A percentile compares a stretch with the other conserved stretches of the same genome.
phyloP scores from a whole-genome alignment of 129 eudicot species.

The Escallonia herrerae region DNA sequence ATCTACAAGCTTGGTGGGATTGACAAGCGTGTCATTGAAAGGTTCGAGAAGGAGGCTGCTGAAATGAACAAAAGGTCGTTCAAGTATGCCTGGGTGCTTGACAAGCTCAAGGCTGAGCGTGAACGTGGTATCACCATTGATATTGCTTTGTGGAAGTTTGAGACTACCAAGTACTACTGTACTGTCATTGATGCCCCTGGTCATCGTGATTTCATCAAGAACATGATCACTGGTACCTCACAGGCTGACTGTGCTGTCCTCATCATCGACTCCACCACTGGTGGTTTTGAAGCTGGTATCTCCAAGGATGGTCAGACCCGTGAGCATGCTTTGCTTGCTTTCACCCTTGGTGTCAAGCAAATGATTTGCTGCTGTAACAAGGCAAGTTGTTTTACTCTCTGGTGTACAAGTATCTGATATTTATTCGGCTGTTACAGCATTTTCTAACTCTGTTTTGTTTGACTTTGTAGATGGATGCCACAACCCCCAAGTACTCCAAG shows the following conservation, averaged over 20 bases:
- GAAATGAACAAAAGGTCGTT: constrained; percentile 59
- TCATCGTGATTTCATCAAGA: constrained; percentile 38
- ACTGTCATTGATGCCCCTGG: constrained; percentile 62
- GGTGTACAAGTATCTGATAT: neutral
- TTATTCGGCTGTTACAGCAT: neutral
- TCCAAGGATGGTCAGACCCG: constrained; percentile 52
- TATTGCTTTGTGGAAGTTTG: constrained; percentile 55
- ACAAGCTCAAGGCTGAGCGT: constrained; percentile 56
- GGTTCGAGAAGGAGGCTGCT: constrained; percentile 54
- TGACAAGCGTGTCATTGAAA: constrained; percentile 56
- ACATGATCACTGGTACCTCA: constrained; percentile 34
- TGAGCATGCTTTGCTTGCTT: constrained; percentile 43
- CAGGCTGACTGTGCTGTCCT: constrained; percentile 32
- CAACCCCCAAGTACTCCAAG: constrained; percentile 47
- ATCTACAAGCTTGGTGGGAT: constrained; percentile 57
- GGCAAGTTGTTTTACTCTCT: neutral
- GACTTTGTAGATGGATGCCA: constrained; percentile 37
- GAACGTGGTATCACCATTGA: constrained; percentile 60
- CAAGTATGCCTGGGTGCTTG: constrained; percentile 57
- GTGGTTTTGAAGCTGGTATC: constrained; percentile 49
- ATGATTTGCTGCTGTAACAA: constrained; percentile 44
- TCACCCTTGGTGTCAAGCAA: constrained; percentile 40
- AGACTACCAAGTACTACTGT: constrained; percentile 51
- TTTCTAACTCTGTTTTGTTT: neutral
- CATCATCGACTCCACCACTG: constrained; percentile 37